These are phyloP conservation scores for Gentiana dahurica DNA, from an alignment of 257 asterid genomes.

Conservation along the genomic window DNA sequence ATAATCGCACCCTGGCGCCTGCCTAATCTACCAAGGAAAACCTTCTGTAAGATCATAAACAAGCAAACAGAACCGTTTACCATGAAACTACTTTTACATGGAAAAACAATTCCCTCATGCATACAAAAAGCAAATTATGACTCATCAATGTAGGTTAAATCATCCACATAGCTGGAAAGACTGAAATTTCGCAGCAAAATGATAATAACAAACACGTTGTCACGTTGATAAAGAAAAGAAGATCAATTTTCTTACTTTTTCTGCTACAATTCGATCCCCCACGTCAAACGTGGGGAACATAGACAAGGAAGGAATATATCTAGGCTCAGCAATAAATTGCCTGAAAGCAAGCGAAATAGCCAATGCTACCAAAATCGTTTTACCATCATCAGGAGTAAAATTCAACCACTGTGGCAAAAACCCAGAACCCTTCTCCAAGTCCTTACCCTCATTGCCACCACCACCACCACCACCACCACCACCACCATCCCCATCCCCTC, in stretches of 20 bases:
- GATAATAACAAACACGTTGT: neutral
- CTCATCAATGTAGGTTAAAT: too few species aligned
- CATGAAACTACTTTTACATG: too few species aligned
- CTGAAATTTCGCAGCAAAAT: neutral
- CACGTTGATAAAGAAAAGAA: neutral
- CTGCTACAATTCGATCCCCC: constrained; percentile 91
- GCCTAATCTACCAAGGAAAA: too few species aligned
- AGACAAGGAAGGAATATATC: constrained; percentile 87
- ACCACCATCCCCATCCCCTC: too few species aligned
- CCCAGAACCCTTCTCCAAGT: constrained; percentile 35
- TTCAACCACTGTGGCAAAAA: constrained; percentile 75
- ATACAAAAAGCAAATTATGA: too few species aligned
- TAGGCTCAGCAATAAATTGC: constrained; percentile 88
- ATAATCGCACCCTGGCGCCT: too few species aligned
- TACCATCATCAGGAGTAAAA: constrained; percentile 66
- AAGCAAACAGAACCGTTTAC: too few species aligned
- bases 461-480: constrained; percentile 10
- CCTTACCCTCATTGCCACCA: constrained; percentile 48
- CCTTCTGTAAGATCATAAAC: too few species aligned
- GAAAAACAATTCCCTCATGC: too few species aligned
- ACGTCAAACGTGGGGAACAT: constrained; percentile 95
- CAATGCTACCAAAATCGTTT: constrained; percentile 69
- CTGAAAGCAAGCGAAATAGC: constrained; percentile 78
- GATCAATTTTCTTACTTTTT: constrained; percentile 40
- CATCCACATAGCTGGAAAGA: neutral